These are phyloP conservation scores for Globisporangium alternatum DNA, from an alignment of 352 stramenopile genomes.

Conservation along the genomic window DNA sequence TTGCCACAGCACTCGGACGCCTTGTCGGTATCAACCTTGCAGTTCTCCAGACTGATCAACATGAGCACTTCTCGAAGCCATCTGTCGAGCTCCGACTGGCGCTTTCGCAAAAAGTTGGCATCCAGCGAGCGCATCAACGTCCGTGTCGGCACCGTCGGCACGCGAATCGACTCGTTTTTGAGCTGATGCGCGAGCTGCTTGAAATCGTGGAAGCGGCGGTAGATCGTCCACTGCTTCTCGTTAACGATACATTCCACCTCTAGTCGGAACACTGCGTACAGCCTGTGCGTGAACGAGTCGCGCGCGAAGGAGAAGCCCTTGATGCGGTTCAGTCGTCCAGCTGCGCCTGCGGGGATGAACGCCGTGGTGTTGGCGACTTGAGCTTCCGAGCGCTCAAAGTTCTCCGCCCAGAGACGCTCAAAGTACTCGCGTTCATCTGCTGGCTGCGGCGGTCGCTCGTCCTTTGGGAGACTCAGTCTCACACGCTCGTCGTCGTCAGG, in stretches of 20 bases:
- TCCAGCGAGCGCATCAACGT: slow-evolving; percentile 84
- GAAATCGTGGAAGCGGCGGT: slow-evolving; percentile 84
- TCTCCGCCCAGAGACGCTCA: slow-evolving; percentile 75
- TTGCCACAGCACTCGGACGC: slow-evolving; percentile 63
- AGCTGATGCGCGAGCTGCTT: slow-evolving; percentile 81
- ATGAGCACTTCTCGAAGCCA: slow-evolving; percentile 84
- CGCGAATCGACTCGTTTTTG: slow-evolving; percentile 73
- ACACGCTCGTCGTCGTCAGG: slow-evolving; percentile 23
- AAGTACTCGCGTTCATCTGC: slow-evolving; percentile 80
- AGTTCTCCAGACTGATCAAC: slow-evolving; percentile 78
- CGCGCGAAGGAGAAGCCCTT: slow-evolving; percentile 78
- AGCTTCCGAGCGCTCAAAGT: slow-evolving; percentile 81
- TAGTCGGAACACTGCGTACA: slow-evolving; percentile 81
- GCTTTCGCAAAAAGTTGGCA: slow-evolving; percentile 77
- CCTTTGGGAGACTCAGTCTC: slow-evolving; percentile 49
- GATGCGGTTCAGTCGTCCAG: slow-evolving; percentile 73
- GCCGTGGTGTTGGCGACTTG: slow-evolving; percentile 59
- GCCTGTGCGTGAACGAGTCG: slow-evolving; percentile 56
- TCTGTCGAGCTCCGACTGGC: slow-evolving; percentile 77
- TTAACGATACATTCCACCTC: slow-evolving; percentile 85
- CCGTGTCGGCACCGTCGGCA: slow-evolving; percentile 71
- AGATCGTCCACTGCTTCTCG: slow-evolving; percentile 87
- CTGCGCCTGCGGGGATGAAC: slow-evolving; percentile 64
- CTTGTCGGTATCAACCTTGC: slow-evolving; percentile 66
- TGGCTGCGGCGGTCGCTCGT: slow-evolving; percentile 69